Evolutionary conservation across 2,329 filamentous ascomycete genomes (phyloP), one percentile per base, ranked within the genome.

Genomic region (Cladosporium phlei): DNA sequence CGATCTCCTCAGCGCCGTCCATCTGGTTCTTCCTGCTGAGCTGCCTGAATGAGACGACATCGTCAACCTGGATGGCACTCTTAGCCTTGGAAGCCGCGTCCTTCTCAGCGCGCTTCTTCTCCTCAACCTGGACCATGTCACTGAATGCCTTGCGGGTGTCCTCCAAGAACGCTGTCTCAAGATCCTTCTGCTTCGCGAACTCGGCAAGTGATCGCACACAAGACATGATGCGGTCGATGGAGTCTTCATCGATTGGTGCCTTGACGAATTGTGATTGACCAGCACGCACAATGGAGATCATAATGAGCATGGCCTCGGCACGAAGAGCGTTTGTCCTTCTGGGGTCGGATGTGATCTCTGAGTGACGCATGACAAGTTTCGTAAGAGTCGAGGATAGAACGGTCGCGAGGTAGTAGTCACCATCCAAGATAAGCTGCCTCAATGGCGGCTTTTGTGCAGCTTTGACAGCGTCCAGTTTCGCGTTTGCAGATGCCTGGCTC

Each of bases 181-280:
- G 78, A 59, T 95, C 87, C 69, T 93, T 94, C 70, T 86, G 88
- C 64, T 94, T 75, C 11, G 83, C 80, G 63, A 95, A 96, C 62
- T 97, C 90, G 4, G 90, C 86, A 21, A 98, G 76, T 6, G 89
- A 93, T 52, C 91, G 84, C 24, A 98, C 88, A 64, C 91, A 97
- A 29, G 88, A 89, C 93, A 98, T 97, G 66, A 98, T 91, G 59
- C 93, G 84, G 67, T 98, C 93, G n/a, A 97, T 80, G 0, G 93
- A 96, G 66, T 98, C 93, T 66, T 98, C 93, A 53, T 98, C 93
- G 54, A 98, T 97, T 2, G 89, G 87, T 1, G 88, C 86, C 73
- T 97, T 97, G 63, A 95, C 93, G 58, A 98, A 98, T 54, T 95
- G 88, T n/a, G 91, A 97, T 69, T 98, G 93, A 30, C 93, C 93